Conservation (phyloP, 108 stramenopile species). For the Cyclostephanos tholiformis region DNA sequence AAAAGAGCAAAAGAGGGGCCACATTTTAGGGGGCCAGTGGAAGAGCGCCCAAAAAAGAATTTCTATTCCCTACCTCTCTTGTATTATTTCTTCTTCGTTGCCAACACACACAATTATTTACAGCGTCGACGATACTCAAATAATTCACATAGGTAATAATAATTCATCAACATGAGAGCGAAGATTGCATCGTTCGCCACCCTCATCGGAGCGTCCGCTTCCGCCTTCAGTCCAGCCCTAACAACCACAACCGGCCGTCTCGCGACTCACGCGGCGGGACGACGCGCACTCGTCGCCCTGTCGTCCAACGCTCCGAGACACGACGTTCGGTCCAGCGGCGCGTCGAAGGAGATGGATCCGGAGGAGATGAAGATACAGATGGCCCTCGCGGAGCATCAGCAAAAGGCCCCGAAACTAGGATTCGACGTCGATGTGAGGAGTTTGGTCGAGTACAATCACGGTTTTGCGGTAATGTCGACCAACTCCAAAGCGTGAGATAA, state of each 20-base stretch:
- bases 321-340: conserved; percentile 47
- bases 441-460: conserved; percentile 86
- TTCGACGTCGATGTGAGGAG: conserved; percentile 74
- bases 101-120: too few species aligned
- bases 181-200: conserved; percentile 14
- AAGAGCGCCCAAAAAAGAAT: too few species aligned
- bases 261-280: not conserved
- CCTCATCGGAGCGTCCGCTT: conserved; percentile 4
- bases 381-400: conserved; percentile 64
- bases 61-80: too few species aligned
- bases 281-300: conserved; percentile 5
- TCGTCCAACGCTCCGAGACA: conserved; percentile 41
- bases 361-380: conserved; percentile 58
- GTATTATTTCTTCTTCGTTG: too few species aligned
- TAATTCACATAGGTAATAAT: not conserved
- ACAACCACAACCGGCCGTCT: not conserved
- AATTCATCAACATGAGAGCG: not conserved
- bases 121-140: too few species aligned
- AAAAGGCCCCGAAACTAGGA: conserved; percentile 71
- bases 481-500: conserved; percentile 71
- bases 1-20: too few species aligned
- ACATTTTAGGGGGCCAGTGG: too few species aligned
- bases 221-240: conserved; percentile 13
- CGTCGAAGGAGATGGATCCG: conserved; percentile 51
- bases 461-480: conserved; percentile 88